These are phyloP conservation scores for Cladosporium colombiae DNA, from an alignment of 2,329 filamentous ascomycete genomes.

Conservation along the genomic window DNA sequence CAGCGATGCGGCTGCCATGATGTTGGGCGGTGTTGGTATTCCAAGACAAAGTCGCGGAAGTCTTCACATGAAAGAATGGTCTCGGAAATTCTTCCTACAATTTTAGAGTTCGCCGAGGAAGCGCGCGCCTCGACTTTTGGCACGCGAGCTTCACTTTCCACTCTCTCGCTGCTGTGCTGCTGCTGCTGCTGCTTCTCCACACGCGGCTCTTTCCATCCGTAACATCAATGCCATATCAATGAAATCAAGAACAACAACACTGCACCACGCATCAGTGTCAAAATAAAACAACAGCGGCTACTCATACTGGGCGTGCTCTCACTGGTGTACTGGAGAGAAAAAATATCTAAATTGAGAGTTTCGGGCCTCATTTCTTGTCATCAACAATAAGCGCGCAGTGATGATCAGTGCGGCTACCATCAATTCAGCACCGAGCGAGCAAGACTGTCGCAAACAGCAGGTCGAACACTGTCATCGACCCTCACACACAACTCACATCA, in stretches of 20 bases:
- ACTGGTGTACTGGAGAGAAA: neutral
- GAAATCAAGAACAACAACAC: neutral
- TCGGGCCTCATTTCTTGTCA: neutral
- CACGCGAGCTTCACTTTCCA: neutral
- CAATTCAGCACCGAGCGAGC: neutral
- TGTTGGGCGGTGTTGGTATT: neutral
- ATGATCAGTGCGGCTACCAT: neutral
- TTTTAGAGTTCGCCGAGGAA: conserved; percentile 11
- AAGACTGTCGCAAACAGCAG: neutral
- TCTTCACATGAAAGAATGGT: conserved; percentile 19
- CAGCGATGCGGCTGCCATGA: conserved; percentile 34
- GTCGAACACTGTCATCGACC: neutral
- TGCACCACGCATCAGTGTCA: neutral
- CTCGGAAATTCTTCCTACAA: conserved; percentile 16
- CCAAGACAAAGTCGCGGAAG: neutral
- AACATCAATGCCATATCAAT: conserved; percentile 1
- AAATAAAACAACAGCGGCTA: neutral
- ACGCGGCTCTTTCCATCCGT: neutral
- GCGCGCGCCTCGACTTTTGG: neutral
- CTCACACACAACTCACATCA: neutral
- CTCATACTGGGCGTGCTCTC: neutral
- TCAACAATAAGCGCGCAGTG: neutral
- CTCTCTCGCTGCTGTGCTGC: neutral
- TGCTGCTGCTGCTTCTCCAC: no score
- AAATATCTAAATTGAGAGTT: neutral